Evolutionary conservation across 83 land plant genomes (phyloP), one percentile per base, ranked within the genome.

Genomic region (Diphasiastrum complanatum): DNA sequence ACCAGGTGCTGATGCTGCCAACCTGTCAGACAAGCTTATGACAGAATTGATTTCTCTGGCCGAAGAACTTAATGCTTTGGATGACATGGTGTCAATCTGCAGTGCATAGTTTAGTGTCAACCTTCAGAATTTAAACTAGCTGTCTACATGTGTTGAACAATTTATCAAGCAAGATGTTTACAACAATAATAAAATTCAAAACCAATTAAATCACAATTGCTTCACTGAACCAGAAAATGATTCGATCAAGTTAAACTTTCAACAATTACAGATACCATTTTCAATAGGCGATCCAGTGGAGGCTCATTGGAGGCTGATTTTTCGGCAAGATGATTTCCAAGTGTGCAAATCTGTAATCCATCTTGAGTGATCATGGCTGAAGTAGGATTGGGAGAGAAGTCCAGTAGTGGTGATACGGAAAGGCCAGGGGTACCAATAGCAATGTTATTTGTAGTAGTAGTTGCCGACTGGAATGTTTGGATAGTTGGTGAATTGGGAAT

Each of bases 1-100:
- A 6, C 58, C 58, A 28, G 58, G 58, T 25, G 58, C 58, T 26
- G 58, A 54, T 5, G 58, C 58, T 6, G 58, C 58, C 5, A 54
- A 33, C 33, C 29, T 54, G 33, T 54, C 58, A 4, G 58, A 54
- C 4, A 54, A n/a, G 11, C 33, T 30, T 6, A 54, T 28, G 36
- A 54, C 58, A 26, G 58, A 54, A 12, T 28, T 54, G 33, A 54
- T 54, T 54, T 54, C 58, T 8, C 33, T 25, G n/a, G 29, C 58
- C 10, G 36, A 14, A 5, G 58, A 22, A 33, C 33, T 25, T 4
- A 54, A 25, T 5, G 58, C 58, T n/a, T 54, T 30, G 24, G 58
- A 6, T 5, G 58, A 54, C 36, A 54, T 54, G 11, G 58, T 26
- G 5, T 33, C 33, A 22, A 54, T n/a, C 58, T 54, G 58, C 36